Evolutionary conservation across 2,329 filamentous ascomycete species (phyloP), one percentile per base, ranked within the genome.

Genomic region (Arachnomyces sp.): DNA sequence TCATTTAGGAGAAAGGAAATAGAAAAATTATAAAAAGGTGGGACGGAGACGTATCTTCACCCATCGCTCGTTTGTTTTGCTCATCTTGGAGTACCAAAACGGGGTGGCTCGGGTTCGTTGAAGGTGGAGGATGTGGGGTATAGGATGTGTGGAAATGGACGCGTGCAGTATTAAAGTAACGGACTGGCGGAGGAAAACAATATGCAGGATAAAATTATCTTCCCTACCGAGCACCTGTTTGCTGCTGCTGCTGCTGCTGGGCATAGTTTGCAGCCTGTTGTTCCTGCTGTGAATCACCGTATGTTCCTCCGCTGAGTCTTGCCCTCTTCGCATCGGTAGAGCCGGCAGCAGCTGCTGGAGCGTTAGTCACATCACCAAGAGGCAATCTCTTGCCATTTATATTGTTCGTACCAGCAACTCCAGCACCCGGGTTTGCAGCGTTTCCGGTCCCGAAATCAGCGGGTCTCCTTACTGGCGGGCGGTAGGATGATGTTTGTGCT

Each of bases 311-410:
- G 11, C 34, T 30, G 28, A 41, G 31, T 34, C 31, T 46, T 1
- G 28, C 28, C 29, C 41, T 48, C 38, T 45, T 47, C 32, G 25
- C 9, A 16, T 52, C 53, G 12, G 52, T 47, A 36, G 44, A 46
- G 21, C 46, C 42, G 11, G 48, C 48, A 21, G 54, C 30, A 8
- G 43, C 44, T 16, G 50, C 36, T 5, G 46, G 46, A 25, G 54
- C 56, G 48, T 70, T 70, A n/a, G 66, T 69, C 36, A 69, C 55
- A 42, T 69, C 67, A n/a, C 52, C 59, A 17, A 70, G 47, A 6
- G 67, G 66, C 17, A 63, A 65, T 28, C 67, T 59, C 45, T 67
- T 68, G 7, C 63, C 61, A 18, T 65, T 63, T 4, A 51, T 18
- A 30, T 50, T 50, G 28, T 48, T 43, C 6, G 17, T 18, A 28